Evolutionary conservation across 2,329 filamentous ascomycete species (phyloP).

Genomic region (Sporothrix sp.): DNA sequence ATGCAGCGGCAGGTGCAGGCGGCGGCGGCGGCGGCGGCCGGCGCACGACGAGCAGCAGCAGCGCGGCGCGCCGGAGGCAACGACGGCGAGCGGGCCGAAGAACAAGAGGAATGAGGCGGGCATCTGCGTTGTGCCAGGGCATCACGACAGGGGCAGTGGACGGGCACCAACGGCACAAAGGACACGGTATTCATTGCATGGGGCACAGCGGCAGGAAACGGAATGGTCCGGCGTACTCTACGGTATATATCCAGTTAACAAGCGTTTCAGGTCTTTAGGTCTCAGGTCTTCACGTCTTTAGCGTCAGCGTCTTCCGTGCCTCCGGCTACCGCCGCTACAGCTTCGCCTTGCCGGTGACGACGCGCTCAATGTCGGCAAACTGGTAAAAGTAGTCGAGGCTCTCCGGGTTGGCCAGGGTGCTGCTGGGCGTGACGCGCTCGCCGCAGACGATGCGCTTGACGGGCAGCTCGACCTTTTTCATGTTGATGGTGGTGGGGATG

Average conservation of each 20-base stretch:
- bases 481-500: constrained; percentile 75
- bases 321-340: constrained; percentile 27
- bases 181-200: too few species aligned
- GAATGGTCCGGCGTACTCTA: too few species aligned
- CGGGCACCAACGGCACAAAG: too few species aligned
- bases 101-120: not conserved
- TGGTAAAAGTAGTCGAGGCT: constrained; percentile 70
- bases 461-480: constrained; percentile 77
- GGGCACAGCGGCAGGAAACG: not conserved
- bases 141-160: too few species aligned
- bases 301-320: too few species aligned
- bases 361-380: constrained; percentile 62
- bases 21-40: not conserved
- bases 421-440: constrained; percentile 61
- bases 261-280: too few species aligned
- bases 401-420: constrained; percentile 66
- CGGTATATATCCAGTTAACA: too few species aligned
- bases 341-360: constrained; percentile 38
- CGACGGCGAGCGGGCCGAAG: not conserved
- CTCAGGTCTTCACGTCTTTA: too few species aligned
- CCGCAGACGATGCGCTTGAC: constrained; percentile 79
- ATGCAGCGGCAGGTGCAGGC: constrained; percentile 12
- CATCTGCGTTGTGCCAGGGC: too few species aligned
- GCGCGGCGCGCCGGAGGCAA: not conserved
- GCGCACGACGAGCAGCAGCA: not conserved